A percentile compares a stretch with the other conserved stretches of the same genome.
phyloP scores from a whole-genome alignment of 495 filamentous ascomycete genomes.

The Amniculicola lignicola region DNA sequence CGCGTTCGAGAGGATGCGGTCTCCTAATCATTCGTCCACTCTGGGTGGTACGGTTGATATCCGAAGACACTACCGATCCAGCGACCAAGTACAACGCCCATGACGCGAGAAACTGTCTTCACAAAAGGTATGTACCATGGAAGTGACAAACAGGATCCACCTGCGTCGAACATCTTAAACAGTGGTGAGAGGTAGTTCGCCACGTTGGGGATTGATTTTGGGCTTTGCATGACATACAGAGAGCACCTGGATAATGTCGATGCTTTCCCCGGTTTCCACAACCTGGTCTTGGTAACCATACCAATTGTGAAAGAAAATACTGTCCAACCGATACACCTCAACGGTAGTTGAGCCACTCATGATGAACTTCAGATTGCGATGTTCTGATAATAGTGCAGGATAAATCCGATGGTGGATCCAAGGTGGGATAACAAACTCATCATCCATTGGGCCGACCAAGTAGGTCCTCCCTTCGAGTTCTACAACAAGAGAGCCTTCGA shows the following conservation, averaged over 20 bases:
- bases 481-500: slow-evolving; percentile 42
- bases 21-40: slow-evolving; percentile 55
- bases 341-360: slow-evolving; percentile 38
- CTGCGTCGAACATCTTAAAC: slow-evolving; percentile 49
- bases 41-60: slow-evolving; percentile 50
- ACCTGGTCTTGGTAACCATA: slow-evolving; percentile 53
- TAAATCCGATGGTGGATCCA: slow-evolving; percentile 46
- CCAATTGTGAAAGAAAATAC: slow-evolving; percentile 56
- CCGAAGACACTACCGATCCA: slow-evolving; percentile 53
- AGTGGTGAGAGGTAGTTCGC: background rate
- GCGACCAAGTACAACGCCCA: slow-evolving; percentile 48
- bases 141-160: slow-evolving; percentile 47
- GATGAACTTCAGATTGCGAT: slow-evolving; percentile 11
- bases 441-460: slow-evolving; percentile 37
- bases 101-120: slow-evolving; percentile 34
- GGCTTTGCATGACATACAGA: slow-evolving; percentile 40
- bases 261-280: slow-evolving; percentile 40
- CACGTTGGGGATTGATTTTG: slow-evolving; percentile 37
- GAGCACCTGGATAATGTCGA: slow-evolving; percentile 49
- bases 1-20: no score
- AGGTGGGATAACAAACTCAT: slow-evolving; percentile 41
- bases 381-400: slow-evolving; percentile 24
- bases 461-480: slow-evolving; percentile 42
- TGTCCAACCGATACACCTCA: slow-evolving; percentile 44
- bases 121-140: slow-evolving; percentile 51